A percentile compares a stretch with the other conserved stretches of the same genome.
Conservation (phyloP, 768 basidiomycete genomes). For the Paxillus rubicundulus region DNA sequence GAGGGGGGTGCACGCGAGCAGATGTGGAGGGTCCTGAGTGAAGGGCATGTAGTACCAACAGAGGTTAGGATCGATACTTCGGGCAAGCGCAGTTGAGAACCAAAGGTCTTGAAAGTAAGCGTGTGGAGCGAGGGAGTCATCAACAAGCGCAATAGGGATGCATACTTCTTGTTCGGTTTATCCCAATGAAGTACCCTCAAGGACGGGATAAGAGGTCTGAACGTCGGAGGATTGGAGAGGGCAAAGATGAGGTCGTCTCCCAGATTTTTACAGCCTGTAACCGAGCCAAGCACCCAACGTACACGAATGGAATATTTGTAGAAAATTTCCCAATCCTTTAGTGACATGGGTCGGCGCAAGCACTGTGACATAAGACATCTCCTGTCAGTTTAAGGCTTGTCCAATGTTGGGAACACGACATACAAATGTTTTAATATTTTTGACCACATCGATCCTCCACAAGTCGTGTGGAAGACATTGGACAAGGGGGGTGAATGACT, state of each 20-base stretch:
- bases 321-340: slow-evolving; percentile 29
- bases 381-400: slow-evolving; percentile 6
- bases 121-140: slow-evolving; percentile 20
- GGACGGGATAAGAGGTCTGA: slow-evolving; percentile 21
- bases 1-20: background rate
- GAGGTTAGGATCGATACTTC: slow-evolving; percentile 20
- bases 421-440: slow-evolving; percentile 17
- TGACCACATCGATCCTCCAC: slow-evolving; percentile 22
- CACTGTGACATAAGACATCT: slow-evolving; percentile 10
- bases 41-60: slow-evolving; percentile 20
- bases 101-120: slow-evolving; percentile 7
- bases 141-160: slow-evolving; percentile 19
- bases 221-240: slow-evolving; percentile 22
- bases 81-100: slow-evolving; percentile 9
- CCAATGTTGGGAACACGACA: background rate
- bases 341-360: slow-evolving; percentile 24
- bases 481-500: slow-evolving; percentile 22
- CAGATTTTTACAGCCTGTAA: slow-evolving; percentile 5
- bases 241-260: slow-evolving; percentile 24
- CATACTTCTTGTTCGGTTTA: slow-evolving; percentile 10
- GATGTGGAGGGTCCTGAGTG: slow-evolving; percentile 15
- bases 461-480: slow-evolving; percentile 28
- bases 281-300: slow-evolving; percentile 6
- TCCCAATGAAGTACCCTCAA: slow-evolving; percentile 23
- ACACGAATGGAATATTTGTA: slow-evolving; percentile 25